Conservation (phyloP, 768 basidiomycete genomes). For the Mycena metata region DNA sequence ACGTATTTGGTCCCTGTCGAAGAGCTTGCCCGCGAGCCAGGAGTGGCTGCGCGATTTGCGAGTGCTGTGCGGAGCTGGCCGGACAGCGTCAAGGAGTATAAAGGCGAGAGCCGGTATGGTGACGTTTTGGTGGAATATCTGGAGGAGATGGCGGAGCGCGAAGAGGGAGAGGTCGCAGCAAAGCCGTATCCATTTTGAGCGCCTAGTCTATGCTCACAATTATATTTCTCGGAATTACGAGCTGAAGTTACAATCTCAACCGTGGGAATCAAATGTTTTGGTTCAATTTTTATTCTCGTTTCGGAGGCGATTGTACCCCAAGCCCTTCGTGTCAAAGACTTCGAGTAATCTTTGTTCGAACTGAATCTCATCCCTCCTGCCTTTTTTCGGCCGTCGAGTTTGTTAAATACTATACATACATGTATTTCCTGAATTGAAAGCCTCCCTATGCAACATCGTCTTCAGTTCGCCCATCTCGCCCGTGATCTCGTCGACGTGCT, state of each 20-base stretch:
- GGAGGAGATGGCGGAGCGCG: conserved; percentile 42
- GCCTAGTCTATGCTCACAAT: too few relatives aligned
- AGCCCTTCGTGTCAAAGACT: too few relatives aligned
- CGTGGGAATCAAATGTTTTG: too few relatives aligned
- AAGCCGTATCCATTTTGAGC: conserved; percentile 28
- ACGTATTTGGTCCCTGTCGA: conserved; percentile 71
- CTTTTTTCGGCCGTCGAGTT: too few relatives aligned
- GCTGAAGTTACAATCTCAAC: too few relatives aligned
- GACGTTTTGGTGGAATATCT: conserved; percentile 53
- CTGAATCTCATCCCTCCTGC: too few relatives aligned
- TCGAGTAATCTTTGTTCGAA: too few relatives aligned
- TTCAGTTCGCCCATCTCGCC: conserved; percentile 23
- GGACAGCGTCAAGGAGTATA: conserved; percentile 68
- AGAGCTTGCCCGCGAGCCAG: conserved; percentile 65
- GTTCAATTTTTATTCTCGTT: too few relatives aligned
- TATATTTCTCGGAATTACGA: too few relatives aligned
- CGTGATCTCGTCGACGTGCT: conserved; percentile 33
- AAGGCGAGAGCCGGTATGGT: conserved; percentile 52
- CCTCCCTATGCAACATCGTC: conserved; percentile 12
- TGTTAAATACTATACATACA: too few relatives aligned
- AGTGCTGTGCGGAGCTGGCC: conserved; percentile 78
- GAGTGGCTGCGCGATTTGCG: conserved; percentile 72
- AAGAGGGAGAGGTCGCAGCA: neutral
- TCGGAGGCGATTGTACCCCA: too few relatives aligned
- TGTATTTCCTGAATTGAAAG: too few relatives aligned